Conservation (phyloP, 805 yeast genomes). For the Gaillardinia entomophila region DNA sequence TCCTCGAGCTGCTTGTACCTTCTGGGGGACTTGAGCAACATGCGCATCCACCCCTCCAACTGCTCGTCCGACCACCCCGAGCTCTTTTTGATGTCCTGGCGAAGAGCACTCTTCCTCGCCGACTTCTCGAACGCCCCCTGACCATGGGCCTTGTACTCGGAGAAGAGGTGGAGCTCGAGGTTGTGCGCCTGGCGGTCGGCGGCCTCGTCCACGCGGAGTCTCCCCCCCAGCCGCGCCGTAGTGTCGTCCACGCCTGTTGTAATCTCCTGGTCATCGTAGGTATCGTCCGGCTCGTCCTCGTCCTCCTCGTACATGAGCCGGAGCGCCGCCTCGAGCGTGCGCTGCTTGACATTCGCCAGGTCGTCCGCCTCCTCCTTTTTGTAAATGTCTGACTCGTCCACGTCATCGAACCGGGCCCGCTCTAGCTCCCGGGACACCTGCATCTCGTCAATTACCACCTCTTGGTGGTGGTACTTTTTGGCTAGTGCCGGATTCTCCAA, state of each 20-base stretch:
- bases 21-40: conserved; percentile 61
- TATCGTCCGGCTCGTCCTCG: conserved; percentile 84
- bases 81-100: conserved; percentile 46
- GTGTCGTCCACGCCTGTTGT: conserved; percentile 23
- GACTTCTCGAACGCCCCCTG: conserved; percentile 36
- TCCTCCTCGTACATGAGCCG: conserved; percentile 63
- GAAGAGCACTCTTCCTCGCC: conserved; percentile 43
- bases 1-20: conserved; percentile 61
- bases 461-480: conserved; percentile 4
- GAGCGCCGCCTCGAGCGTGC: conserved; percentile 55
- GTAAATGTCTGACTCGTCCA: conserved; percentile 1
- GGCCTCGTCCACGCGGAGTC: background rate
- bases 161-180: conserved; percentile 54
- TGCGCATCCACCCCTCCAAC: conserved; percentile 88
- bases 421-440: background rate
- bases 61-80: conserved; percentile 83
- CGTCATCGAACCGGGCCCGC: background rate
- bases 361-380: conserved; percentile 1
- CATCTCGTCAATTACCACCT: background rate
- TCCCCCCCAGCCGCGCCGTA: background rate
- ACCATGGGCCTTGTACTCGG: conserved; percentile 43
- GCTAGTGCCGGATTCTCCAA: conserved; percentile 56
- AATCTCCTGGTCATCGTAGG: conserved; percentile 52
- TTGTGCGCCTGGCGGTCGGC: conserved; percentile 26
- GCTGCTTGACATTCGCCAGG: conserved; percentile 42